Evolutionary conservation across 495 filamentous ascomycete species (phyloP).

Genomic region (Pseudotulostoma volvatum): DNA sequence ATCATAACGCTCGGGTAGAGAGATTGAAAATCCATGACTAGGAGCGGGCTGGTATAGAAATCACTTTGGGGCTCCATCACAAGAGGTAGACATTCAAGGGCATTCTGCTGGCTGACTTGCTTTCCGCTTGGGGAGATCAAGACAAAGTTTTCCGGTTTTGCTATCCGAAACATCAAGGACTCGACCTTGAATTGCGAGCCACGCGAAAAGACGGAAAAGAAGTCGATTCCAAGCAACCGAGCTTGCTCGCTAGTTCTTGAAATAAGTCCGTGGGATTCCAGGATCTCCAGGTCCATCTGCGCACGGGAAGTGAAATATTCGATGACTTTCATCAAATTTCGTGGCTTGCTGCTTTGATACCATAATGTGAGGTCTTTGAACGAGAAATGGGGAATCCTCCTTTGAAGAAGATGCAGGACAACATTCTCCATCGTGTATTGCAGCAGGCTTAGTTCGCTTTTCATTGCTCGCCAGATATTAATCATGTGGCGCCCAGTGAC

Average conservation of each 20-base stretch:
- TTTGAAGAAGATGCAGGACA: conserved; percentile 78
- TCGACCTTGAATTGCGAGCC: conserved; percentile 98
- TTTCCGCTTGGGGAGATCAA: conserved; percentile 76
- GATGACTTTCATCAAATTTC: conserved; percentile 57
- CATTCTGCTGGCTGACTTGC: conserved; percentile 89
- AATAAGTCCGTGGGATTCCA: conserved; percentile 81
- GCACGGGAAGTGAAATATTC: conserved; percentile 65
- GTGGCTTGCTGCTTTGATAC: conserved; percentile 51
- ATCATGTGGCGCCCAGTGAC: conserved; percentile 90
- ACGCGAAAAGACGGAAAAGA: conserved; percentile 83
- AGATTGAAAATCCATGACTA: conserved; percentile 93
- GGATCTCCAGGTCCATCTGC: conserved; percentile 72
- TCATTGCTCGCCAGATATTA: conserved; percentile 96
- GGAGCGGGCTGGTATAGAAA: conserved; percentile 77
- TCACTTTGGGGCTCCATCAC: conserved; percentile 97
- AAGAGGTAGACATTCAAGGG: conserved; percentile 81
- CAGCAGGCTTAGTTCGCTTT: conserved; percentile 69
- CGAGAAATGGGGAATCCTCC: conserved; percentile 80
- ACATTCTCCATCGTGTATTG: conserved; percentile 98
- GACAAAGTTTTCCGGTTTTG: conserved; percentile 89
- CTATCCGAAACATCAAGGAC: conserved; percentile 95
- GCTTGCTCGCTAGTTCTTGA: conserved; percentile 88
- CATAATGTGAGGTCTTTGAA: conserved; percentile 63
- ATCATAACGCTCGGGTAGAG: conserved; percentile 98
- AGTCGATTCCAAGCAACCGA: conserved; percentile 82